These are phyloP conservation scores for Hamamelis virginiana DNA, from an alignment of 164 flowering plant genomes.

Conservation along the genomic window DNA sequence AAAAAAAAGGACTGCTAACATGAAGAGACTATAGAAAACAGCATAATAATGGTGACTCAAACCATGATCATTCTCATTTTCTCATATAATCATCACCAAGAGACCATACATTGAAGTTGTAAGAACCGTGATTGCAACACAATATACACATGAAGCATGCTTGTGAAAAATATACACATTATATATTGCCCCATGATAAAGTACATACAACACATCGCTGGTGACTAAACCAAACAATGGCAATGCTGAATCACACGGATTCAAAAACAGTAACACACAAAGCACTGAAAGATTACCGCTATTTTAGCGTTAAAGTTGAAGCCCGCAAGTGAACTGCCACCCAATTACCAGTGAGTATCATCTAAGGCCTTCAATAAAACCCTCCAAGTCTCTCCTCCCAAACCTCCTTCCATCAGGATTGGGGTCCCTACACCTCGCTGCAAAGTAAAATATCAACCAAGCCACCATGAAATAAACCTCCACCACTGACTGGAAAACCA, in stretches of 20 bases:
- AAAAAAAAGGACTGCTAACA: background rate
- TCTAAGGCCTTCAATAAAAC: slow-evolving; percentile 54
- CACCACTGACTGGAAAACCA: slow-evolving; percentile 54
- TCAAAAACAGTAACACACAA: slow-evolving; percentile 25
- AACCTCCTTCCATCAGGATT: slow-evolving; percentile 59
- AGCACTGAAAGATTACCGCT: slow-evolving; percentile 37
- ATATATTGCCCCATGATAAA: slow-evolving; percentile 30
- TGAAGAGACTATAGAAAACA: background rate
- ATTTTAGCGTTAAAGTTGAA: slow-evolving; percentile 27
- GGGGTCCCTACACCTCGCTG: slow-evolving; percentile 69
- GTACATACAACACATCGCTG: slow-evolving; percentile 45
- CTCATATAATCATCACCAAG: slow-evolving; percentile 4
- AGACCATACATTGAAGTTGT: slow-evolving; percentile 7
- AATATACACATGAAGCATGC: slow-evolving; percentile 34
- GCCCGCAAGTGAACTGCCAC: slow-evolving; percentile 14
- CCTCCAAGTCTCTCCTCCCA: slow-evolving; percentile 76
- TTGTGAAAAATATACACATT: slow-evolving; percentile 30
- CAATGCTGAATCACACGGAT: slow-evolving; percentile 30
- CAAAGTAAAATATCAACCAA: slow-evolving; percentile 84
- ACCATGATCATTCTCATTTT: slow-evolving; percentile 7
- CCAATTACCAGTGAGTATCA: slow-evolving; percentile 28
- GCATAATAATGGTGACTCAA: background rate
- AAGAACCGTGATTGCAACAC: slow-evolving; percentile 12
- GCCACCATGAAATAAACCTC: slow-evolving; percentile 93
- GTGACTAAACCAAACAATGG: slow-evolving; percentile 33